These are phyloP conservation scores for Dictyostelium intermedium DNA, from an alignment of 78 protist genomes.

Conservation along the genomic window DNA sequence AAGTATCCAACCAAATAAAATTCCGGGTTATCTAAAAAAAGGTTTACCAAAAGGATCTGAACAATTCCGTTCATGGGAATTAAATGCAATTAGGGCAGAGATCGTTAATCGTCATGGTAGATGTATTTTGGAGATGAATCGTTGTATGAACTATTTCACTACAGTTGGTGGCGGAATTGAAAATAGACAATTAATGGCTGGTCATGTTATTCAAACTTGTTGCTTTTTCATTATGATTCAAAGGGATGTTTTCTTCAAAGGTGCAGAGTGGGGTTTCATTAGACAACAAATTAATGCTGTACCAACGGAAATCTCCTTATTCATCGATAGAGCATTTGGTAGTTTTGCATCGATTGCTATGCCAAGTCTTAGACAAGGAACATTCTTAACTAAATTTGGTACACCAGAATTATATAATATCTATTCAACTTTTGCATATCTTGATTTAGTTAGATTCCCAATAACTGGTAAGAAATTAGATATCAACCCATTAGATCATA, in stretches of 20 bases:
- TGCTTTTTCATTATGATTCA: neutral
- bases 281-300: neutral
- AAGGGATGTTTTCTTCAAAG: neutral
- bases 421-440: neutral
- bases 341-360: neutral
- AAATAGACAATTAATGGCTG: neutral
- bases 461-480: neutral
- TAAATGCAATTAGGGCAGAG: neutral
- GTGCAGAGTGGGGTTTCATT: neutral
- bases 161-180: neutral
- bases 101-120: neutral
- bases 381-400: neutral
- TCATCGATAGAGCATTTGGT: neutral
- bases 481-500: neutral
- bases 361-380: neutral
- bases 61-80: neutral
- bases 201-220: neutral
- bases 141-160: neutral
- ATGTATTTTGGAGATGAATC: neutral
- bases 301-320: neutral
- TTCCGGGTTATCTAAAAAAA: neutral
- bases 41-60: neutral
- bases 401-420: neutral
- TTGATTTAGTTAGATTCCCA: neutral
- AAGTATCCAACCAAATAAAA: neutral